These are phyloP conservation scores for Quercus cerris DNA, from an alignment of 306 rosid species.

Conservation along the genomic window DNA sequence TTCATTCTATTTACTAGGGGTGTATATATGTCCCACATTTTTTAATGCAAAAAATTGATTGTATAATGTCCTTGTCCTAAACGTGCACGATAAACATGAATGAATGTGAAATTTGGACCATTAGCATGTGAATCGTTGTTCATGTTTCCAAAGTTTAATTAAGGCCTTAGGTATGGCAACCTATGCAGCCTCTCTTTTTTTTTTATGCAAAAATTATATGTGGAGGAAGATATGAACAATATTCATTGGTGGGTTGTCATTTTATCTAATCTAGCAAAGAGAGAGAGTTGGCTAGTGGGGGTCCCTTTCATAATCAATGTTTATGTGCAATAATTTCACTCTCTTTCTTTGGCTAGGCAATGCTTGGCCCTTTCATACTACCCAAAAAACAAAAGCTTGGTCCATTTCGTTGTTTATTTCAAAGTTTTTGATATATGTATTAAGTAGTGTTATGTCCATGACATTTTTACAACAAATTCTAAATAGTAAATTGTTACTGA, in stretches of 20 bases:
- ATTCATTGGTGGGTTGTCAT: slow-evolving; percentile 27
- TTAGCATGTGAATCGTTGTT: not conserved
- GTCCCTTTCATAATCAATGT: slow-evolving; percentile 38
- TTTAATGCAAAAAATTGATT: not conserved
- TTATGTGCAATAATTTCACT: slow-evolving; percentile 31
- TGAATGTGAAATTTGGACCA: not conserved
- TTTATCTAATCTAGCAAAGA: slow-evolving; percentile 5
- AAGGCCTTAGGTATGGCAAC: not conserved
- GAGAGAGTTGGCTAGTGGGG: slow-evolving; percentile 8
- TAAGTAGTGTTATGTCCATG: fast-evolving
- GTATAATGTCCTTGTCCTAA: too few relatives aligned
- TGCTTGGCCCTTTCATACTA: slow-evolving; percentile 34
- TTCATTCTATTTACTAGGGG: not conserved
- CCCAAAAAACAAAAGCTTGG: not conserved
- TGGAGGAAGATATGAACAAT: slow-evolving; percentile 8
- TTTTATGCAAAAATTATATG: not conserved
- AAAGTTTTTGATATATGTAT: too few relatives aligned
- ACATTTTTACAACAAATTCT: fast-evolving
- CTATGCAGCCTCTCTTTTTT: not conserved
- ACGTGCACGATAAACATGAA: not conserved
- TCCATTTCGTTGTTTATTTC: slow-evolving; percentile 32
- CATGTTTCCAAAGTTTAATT: not conserved
- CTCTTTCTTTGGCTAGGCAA: slow-evolving; percentile 16
- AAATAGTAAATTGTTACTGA: too few relatives aligned
- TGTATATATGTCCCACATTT: slow-evolving; percentile 7